phyloP scores from a whole-genome alignment of 2,329 filamentous ascomycete genomes.

The Dendryphion nanum region DNA sequence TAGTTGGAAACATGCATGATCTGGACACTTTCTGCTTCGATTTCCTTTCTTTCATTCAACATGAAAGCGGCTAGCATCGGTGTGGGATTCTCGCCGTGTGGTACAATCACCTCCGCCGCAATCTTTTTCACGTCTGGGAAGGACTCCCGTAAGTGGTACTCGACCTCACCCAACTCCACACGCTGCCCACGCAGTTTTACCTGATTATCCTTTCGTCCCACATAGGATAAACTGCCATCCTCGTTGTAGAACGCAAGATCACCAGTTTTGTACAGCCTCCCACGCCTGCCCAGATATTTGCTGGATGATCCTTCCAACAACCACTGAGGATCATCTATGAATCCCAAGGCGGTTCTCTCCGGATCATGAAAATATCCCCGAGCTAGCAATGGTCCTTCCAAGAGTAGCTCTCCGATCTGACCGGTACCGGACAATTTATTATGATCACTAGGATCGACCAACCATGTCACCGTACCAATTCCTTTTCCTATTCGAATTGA shows the following conservation, averaged over 20 bases:
- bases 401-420: neutral
- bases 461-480: neutral
- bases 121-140: neutral
- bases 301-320: neutral
- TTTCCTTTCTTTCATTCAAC: too few relatives aligned
- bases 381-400: neutral
- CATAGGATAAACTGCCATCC: constrained; percentile 4
- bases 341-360: neutral
- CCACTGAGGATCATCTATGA: neutral
- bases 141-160: neutral
- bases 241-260: constrained; percentile 10
- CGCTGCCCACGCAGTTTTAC: constrained; percentile 32
- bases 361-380: neutral
- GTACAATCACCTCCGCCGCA: neutral
- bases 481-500: neutral
- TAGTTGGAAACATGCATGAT: neutral
- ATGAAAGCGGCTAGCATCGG: neutral
- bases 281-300: constrained; percentile 41
- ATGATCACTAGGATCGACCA: neutral
- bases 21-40: neutral
- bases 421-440: constrained; percentile 12
- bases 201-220: constrained; percentile 8
- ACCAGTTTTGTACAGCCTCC: constrained; percentile 28
- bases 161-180: constrained; percentile 37
- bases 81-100: neutral